These are phyloP conservation scores for Chiua virens DNA, from an alignment of 768 basidiomycete genomes.

Conservation along the genomic window DNA sequence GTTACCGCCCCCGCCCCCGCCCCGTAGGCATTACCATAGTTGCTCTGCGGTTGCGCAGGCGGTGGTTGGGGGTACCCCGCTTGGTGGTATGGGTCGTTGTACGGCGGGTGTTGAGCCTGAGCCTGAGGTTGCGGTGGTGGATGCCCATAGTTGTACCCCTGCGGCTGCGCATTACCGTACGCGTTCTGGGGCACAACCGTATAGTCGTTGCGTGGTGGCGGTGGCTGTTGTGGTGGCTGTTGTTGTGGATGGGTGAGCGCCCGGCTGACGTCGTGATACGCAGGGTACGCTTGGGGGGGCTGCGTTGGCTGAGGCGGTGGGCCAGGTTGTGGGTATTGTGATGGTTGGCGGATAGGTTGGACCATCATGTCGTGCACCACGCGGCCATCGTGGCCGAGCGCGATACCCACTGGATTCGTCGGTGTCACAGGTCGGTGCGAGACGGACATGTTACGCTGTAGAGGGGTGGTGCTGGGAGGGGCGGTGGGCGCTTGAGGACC, in stretches of 20 bases:
- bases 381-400: slow-evolving; percentile 74
- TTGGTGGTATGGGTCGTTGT: slow-evolving; percentile 17
- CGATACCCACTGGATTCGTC: slow-evolving; percentile 80
- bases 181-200: slow-evolving; percentile 7
- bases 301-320: slow-evolving; percentile 8
- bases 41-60: slow-evolving; percentile 4
- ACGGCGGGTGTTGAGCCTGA: slow-evolving; percentile 19
- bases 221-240: slow-evolving; percentile 29
- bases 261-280: slow-evolving; percentile 21
- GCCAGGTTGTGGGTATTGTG: slow-evolving; percentile 15
- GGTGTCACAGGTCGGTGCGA: slow-evolving; percentile 59
- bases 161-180: slow-evolving; percentile 12
- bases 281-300: slow-evolving; percentile 18
- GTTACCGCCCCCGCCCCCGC: neutral
- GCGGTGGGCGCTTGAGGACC: slow-evolving; percentile 1
- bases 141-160: slow-evolving; percentile 17
- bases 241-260: slow-evolving; percentile 39
- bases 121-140: slow-evolving; percentile 6
- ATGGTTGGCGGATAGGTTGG: slow-evolving; percentile 26
- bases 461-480: slow-evolving; percentile 1
- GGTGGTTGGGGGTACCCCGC: slow-evolving; percentile 18
- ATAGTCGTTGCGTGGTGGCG: slow-evolving; percentile 24
- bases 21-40: slow-evolving; percentile 8
- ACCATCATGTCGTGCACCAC: slow-evolving; percentile 80
- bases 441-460: slow-evolving; percentile 21